Percentiles rank a stretch among this genome's conserved stretches.
phyloP scores from a whole-genome alignment of 2,329 filamentous ascomycete species.

The Colletotrichum sublineola region DNA sequence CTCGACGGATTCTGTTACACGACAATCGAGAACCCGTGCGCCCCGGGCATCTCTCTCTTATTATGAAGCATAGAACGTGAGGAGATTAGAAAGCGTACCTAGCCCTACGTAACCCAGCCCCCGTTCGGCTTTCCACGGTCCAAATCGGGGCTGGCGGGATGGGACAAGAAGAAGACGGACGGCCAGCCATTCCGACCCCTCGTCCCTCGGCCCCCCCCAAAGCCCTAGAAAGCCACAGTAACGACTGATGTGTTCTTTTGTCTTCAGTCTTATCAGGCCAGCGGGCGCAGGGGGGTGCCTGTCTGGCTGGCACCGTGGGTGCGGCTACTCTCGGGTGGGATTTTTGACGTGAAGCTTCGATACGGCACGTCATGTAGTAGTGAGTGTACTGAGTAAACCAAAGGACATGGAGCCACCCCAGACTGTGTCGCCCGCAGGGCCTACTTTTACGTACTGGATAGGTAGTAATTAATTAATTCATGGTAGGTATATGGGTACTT shows the following conservation, averaged over 20 bases:
- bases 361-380: background rate
- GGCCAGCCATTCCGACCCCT: no score
- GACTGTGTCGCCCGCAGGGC: slow-evolving; percentile 20
- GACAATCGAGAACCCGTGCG: background rate
- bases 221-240: background rate
- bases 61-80: background rate
- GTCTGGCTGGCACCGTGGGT: background rate
- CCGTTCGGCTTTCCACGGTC: slow-evolving; percentile 33
- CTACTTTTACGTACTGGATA: background rate
- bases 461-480: no score
- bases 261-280: background rate
- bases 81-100: background rate
- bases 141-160: slow-evolving; percentile 19
- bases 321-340: slow-evolving; percentile 17
- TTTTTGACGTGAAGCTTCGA: background rate
- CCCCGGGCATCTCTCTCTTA: slow-evolving; percentile 6
- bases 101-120: background rate
- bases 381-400: background rate
- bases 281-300: background rate
- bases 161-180: no score
- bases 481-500: background rate
- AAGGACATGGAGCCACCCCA: slow-evolving; percentile 4
- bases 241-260: background rate
- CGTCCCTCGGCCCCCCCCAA: no score
- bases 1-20: background rate